Percentiles rank a stretch among this genome's conserved stretches.
phyloP scores from a whole-genome alignment of 306 rosid species.

The Cucumis cinereus region DNA sequence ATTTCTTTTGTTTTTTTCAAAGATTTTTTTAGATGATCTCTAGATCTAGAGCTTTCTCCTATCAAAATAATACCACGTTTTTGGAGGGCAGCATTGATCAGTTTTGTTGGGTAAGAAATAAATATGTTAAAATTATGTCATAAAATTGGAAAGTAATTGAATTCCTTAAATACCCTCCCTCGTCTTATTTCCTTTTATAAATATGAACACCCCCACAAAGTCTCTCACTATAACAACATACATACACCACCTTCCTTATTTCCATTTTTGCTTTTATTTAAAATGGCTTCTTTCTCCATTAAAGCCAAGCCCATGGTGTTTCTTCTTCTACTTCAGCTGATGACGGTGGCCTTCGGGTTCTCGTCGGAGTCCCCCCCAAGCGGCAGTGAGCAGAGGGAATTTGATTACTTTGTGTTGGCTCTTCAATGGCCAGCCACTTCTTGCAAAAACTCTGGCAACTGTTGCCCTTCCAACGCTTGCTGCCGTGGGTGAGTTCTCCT shows the following conservation, averaged over 20 bases:
- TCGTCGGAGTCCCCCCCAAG: background rate
- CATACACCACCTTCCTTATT: background rate
- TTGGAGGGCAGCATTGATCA: too few species aligned
- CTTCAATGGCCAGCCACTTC: conserved; percentile 2
- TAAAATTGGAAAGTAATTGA: too few species aligned
- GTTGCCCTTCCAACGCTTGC: background rate
- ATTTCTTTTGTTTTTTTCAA: too few species aligned
- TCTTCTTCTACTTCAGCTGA: background rate
- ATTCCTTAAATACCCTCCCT: background rate
- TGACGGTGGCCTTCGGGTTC: background rate
- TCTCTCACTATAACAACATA: too few species aligned
- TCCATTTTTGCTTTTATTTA: too few species aligned
- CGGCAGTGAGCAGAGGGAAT: background rate
- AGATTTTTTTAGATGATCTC: too few species aligned
- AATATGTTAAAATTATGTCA: too few species aligned
- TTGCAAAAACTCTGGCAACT: background rate
- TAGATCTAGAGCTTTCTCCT: too few species aligned
- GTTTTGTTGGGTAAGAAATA: too few species aligned
- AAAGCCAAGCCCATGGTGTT: background rate
- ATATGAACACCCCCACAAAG: background rate
- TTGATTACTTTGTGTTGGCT: conserved; percentile 9
- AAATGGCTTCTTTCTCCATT: background rate
- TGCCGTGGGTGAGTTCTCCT: background rate
- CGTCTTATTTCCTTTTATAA: background rate
- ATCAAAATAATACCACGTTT: too few species aligned